phyloP scores from a whole-genome alignment of 345 rosid species.

The Eutrema japonicum region DNA sequence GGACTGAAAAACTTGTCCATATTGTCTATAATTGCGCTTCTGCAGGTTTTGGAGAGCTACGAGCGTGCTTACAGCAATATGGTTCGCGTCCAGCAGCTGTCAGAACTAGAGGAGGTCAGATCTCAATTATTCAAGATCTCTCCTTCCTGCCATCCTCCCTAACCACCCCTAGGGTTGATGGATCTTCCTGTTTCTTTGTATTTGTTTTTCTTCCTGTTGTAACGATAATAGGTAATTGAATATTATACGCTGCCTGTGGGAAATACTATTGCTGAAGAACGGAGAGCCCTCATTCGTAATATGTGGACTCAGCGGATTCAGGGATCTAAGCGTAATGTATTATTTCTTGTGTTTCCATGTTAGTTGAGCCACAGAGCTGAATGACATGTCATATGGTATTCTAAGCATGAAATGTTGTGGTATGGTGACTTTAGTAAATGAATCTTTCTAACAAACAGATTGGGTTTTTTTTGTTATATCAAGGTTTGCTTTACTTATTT shows the following conservation, averaged over 20 bases:
- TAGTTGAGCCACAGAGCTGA: conserved; percentile 26
- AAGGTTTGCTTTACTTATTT: conserved; percentile 3
- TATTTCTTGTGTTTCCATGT: conserved; percentile 13
- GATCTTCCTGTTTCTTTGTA: conserved; percentile 24
- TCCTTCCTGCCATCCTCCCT: conserved; percentile 28
- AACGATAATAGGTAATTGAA: conserved; percentile 76
- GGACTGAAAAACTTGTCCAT: conserved; percentile 21
- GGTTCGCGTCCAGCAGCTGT: conserved; percentile 99
- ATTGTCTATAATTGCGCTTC: conserved; percentile 39
- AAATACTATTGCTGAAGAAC: conserved; percentile 79
- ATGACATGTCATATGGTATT: conserved; percentile 27
- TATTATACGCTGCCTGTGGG: conserved; percentile 84
- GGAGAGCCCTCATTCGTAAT: conserved; percentile 85
- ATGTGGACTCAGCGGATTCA: conserved; percentile 99
- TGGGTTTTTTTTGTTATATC: conserved; percentile 3
- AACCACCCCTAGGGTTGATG: conserved; percentile 20
- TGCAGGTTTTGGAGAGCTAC: conserved; percentile 95
- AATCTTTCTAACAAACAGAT: background rate
- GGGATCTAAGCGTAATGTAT: conserved; percentile 86
- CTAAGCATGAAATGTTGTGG: conserved; percentile 26
- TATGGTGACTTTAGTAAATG: conserved; percentile 18
- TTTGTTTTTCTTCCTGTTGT: conserved; percentile 16
- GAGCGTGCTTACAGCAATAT: conserved; percentile 96
- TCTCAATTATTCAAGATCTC: conserved; percentile 32
- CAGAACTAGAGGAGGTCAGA: conserved; percentile 95